Evolutionary conservation across 2,329 filamentous ascomycete species (phyloP), one percentile per base, ranked within the genome.

Genomic region (Penicillium sp.): DNA sequence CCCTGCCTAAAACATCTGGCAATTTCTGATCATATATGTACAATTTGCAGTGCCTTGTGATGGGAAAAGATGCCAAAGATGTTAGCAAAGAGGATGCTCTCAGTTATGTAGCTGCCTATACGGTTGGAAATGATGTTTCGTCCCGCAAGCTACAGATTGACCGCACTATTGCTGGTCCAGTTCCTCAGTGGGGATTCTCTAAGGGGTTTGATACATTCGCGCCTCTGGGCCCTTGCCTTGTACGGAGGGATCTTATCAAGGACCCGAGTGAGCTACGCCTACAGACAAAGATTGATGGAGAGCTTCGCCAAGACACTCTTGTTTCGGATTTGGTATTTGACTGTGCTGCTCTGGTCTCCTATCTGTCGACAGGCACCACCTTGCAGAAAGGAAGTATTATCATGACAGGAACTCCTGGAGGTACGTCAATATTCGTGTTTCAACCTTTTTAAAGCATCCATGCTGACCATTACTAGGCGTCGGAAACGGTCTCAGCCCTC

Each of bases 161-260:
- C 28, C 77, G 79, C 0, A 67, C 66, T 0, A 69, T 77, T 3
- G 81, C 81, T 0, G 81, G 82, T 0, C 73, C 69, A 0, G 79
- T 84, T 0, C 82, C 81, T 0, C 83, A 85, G 63, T 84, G 80
- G 79, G 76, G 78, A 0, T 85, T 83, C 59, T 78, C 74, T 22
- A 84, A 85, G 60, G 79, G 81, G 0, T 84, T 85, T 50, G 82
- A 85, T 58, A 82, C 76, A 0, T 84, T 75, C 58, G 79, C 80
- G 0, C 83, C 82, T 0, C 53, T 85, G 0, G 82, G 82, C 0
- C 82, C 82, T 22, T 42, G 40, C 22, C 40, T 42, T 22, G 40
- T 42, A 5, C 40, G 40, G 6, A 16, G 22, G 11, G 22, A 42
- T 28, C 40, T 42, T 12, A 28, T 42, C 22, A 42, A 42, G 40